Evolutionary conservation across 352 stramenopile species (phyloP).

Genomic region (Phytophthora sansomeana): DNA sequence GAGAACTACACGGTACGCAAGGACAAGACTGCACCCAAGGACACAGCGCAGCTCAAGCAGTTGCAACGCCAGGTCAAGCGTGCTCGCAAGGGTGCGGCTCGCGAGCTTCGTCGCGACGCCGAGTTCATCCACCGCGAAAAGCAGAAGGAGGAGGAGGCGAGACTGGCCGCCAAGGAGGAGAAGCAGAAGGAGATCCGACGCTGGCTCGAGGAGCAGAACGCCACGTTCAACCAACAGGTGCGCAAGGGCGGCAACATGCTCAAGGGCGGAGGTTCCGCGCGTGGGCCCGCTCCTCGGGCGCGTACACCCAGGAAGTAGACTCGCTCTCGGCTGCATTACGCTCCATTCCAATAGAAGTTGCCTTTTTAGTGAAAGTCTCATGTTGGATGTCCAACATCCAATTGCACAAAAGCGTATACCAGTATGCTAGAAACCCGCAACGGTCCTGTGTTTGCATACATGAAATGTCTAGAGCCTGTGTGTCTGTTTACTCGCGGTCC

Average conservation of each 20-base stretch:
- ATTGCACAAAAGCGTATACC: neutral
- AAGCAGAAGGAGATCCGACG: slow-evolving; percentile 96
- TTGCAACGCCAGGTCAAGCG: slow-evolving; percentile 96
- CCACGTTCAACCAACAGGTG: slow-evolving; percentile 98
- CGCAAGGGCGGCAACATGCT: slow-evolving; percentile 95
- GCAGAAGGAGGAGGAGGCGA: slow-evolving; percentile 86
- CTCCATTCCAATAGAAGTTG: slow-evolving; percentile 27
- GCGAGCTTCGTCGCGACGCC: slow-evolving; percentile 95
- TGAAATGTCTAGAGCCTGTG: neutral
- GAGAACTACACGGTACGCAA: slow-evolving; percentile 93
- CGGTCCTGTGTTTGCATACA: slow-evolving; percentile 4
- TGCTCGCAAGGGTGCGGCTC: slow-evolving; percentile 95
- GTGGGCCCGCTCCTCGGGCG: slow-evolving; percentile 65
- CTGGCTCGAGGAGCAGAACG: slow-evolving; percentile 97
- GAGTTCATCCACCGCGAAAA: slow-evolving; percentile 95
- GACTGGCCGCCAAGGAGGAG: slow-evolving; percentile 82
- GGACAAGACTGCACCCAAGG: slow-evolving; percentile 87
- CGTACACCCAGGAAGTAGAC: slow-evolving; percentile 59
- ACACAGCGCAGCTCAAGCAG: slow-evolving; percentile 90
- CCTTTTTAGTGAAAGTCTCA: slow-evolving; percentile 19
- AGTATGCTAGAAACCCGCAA: neutral
- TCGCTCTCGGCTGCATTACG: slow-evolving; percentile 12
- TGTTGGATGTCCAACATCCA: neutral
- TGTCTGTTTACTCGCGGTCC: slow-evolving; percentile 54
- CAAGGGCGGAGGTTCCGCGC: slow-evolving; percentile 90